Evolutionary conservation across 1,284 basidiomycete genomes (phyloP), one percentile per base, ranked within the genome.

Genomic region (Austroboletus olivaceoglutinosus): DNA sequence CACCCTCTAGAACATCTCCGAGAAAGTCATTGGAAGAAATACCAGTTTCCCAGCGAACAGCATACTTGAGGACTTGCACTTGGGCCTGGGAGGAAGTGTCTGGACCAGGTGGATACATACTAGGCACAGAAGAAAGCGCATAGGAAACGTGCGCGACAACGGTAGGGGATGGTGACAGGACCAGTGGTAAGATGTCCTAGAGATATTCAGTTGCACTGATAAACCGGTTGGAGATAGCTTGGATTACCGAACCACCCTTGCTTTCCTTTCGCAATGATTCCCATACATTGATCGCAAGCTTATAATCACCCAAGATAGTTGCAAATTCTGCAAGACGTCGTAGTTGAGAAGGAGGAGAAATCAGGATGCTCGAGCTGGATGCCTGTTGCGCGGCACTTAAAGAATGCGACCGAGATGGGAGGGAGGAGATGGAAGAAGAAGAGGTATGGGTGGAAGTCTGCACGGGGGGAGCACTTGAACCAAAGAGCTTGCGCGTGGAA

Each of bases 321-420:
- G 93, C 88, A 70, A 98, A 95, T 68, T 99, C 97, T 10, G 94
- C 96, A 2, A 99, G 75, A n/a, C 96, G 81, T 45, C 86, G 77
- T 54, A 86, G 83, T 59, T 88, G 88, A n/a, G 83, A 76, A 10
- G 82, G 78, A 25, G 75, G 78, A 49, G 66, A 62, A 31, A 59
- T 56, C 47, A 44, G 61, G 54, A 65, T 29, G 54, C 48, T 19
- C 57, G 59, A 50, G 12, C 69, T 64, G 12, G 71, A 62, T 30
- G 70, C 65, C 23, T 62, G 74, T 43, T 71, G 65, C 4, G 70
- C 71, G 46, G 57, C 59, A 49, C 60, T 70, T 41, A 68, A 61
- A 29, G 62, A 68, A 43, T 70, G 71, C 8, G 77, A 68, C 31
- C 79, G 70, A 23, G 73, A 67, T 27, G 78, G 72, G 21, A 77